phyloP scores from a whole-genome alignment of 2,329 filamentous ascomycete genomes.

The Aspergillus thermomutatus region DNA sequence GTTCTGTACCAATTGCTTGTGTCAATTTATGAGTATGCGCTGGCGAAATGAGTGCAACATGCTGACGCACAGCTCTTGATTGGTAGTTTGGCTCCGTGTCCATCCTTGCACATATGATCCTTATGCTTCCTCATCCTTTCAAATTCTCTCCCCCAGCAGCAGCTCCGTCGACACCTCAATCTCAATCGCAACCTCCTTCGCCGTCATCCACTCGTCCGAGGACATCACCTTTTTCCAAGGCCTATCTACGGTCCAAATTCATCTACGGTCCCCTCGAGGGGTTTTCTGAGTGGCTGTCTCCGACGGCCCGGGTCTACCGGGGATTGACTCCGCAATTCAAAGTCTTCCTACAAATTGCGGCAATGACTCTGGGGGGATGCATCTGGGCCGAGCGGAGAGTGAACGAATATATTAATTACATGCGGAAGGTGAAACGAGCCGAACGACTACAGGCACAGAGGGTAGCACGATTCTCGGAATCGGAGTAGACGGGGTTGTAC shows the following conservation, averaged over 20 bases:
- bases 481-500: slow-evolving; percentile 8
- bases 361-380: slow-evolving; percentile 48
- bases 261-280: slow-evolving; percentile 44
- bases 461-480: slow-evolving; percentile 11
- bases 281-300: slow-evolving; percentile 48
- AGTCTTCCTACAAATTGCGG: slow-evolving; percentile 46
- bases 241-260: slow-evolving; percentile 28
- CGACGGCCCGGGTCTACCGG: slow-evolving; percentile 42
- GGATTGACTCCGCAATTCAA: slow-evolving; percentile 50
- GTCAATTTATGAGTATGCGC: neutral
- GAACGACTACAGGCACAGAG: slow-evolving; percentile 35
- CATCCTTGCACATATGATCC: slow-evolving; percentile 45
- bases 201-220: slow-evolving; percentile 10
- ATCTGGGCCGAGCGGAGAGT: slow-evolving; percentile 48
- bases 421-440: slow-evolving; percentile 40
- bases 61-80: neutral
- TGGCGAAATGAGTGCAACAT: neutral
- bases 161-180: slow-evolving; percentile 17
- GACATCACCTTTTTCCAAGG: slow-evolving; percentile 26
- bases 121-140: slow-evolving; percentile 42
- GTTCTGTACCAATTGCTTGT: neutral
- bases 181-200: slow-evolving; percentile 15
- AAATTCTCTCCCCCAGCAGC: slow-evolving; percentile 33
- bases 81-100: slow-evolving; percentile 44
- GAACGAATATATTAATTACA: slow-evolving; percentile 43